Evolutionary conservation across 1,284 basidiomycete genomes (phyloP).

Genomic region (Singerocomus rubriflavus): DNA sequence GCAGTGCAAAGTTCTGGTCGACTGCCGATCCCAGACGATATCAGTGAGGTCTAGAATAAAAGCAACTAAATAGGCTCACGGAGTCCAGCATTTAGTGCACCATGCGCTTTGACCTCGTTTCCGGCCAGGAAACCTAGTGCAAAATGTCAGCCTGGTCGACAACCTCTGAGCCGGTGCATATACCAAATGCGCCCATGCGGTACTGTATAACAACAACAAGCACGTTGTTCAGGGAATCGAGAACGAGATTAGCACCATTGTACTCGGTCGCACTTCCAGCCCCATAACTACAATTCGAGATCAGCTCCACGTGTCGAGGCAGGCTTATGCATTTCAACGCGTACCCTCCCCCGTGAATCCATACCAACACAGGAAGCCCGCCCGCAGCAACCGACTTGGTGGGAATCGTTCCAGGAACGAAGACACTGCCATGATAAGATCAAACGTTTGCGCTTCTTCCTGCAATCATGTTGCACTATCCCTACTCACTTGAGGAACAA

Average conservation of each 20-base stretch:
- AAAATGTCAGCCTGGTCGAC: no score
- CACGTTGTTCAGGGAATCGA: constrained; percentile 27
- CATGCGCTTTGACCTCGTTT: constrained; percentile 11
- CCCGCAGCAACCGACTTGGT: not conserved
- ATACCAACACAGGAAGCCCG: constrained; percentile 19
- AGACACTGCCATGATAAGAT: constrained; percentile 6
- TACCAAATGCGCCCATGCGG: constrained; percentile 43
- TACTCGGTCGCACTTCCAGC: constrained; percentile 9
- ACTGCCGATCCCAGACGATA: no score
- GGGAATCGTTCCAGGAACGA: constrained; percentile 10
- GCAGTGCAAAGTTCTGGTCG: constrained; percentile 17
- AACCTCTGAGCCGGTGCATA: not conserved
- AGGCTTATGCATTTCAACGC: not conserved
- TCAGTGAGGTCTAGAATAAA: no score
- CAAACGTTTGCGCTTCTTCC: not conserved
- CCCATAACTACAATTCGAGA: constrained; percentile 3
- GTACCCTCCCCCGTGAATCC: constrained; percentile 26
- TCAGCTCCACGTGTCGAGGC: not conserved
- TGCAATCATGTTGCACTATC: not conserved
- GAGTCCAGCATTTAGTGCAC: constrained; percentile 20
- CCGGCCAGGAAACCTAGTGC: constrained; percentile 22
- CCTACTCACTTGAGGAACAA: constrained; percentile 23
- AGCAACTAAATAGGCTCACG: no score
- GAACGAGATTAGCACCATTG: constrained; percentile 19
- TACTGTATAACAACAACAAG: constrained; percentile 42